phyloP scores from a whole-genome alignment of 2,329 filamentous ascomycete genomes.

The Calonectria montana region DNA sequence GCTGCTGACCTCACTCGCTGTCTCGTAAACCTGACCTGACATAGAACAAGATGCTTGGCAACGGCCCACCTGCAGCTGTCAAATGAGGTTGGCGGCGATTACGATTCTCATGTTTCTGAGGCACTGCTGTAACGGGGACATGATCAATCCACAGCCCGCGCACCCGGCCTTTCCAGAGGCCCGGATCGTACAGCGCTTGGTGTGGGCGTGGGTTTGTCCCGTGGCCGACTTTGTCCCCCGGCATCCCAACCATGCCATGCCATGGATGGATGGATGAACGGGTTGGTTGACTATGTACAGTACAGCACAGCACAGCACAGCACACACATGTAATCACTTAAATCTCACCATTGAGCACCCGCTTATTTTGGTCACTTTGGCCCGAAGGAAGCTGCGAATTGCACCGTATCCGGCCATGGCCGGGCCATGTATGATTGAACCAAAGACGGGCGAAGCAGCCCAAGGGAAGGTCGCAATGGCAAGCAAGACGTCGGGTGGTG shows the following conservation, averaged over 20 bases:
- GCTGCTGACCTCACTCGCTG: conserved; percentile 1
- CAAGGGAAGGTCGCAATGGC: background rate
- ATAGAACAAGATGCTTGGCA: conserved; percentile 1
- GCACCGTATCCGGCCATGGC: background rate
- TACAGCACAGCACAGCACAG: too few relatives aligned
- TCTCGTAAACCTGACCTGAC: conserved; percentile 7
- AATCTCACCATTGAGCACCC: background rate
- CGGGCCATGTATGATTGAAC: background rate
- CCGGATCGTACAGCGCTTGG: background rate
- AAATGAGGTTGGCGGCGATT: conserved; percentile 12
- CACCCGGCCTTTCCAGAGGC: background rate
- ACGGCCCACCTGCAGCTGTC: conserved; percentile 5
- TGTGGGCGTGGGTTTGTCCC: conserved; percentile 29
- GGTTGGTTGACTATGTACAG: too few relatives aligned
- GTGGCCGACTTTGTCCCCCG: background rate
- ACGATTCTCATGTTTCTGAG: background rate
- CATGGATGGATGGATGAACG: too few relatives aligned
- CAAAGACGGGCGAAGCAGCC: background rate
- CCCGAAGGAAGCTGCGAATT: background rate
- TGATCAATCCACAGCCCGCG: background rate
- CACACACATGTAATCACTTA: background rate
- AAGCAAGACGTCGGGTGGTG: background rate
- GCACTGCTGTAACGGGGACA: background rate
- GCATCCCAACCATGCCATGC: background rate
- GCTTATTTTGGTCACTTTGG: background rate